Percentiles rank a stretch among this genome's conserved stretches.
phyloP scores from a whole-genome alignment of 331 rosid species.

The Prunus yedoensis region DNA sequence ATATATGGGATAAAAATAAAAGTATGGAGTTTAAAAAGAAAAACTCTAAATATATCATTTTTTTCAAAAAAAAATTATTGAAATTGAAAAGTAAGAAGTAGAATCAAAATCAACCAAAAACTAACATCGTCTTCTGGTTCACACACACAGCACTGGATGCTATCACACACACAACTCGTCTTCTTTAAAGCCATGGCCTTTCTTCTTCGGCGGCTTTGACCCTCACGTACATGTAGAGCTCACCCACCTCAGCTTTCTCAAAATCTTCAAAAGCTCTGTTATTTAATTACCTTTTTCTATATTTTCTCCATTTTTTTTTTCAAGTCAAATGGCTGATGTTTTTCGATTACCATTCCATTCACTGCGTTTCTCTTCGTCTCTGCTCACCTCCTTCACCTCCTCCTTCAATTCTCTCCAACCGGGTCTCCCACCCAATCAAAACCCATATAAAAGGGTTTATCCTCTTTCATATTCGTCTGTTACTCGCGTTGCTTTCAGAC shows the following conservation, averaged over 20 bases:
- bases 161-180: background rate
- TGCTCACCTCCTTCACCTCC: conserved; percentile 46
- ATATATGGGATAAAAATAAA: no score
- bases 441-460: conserved; percentile 33
- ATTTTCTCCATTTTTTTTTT: no score
- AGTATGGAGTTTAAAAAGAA: no score
- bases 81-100: background rate
- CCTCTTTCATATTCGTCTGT: conserved; percentile 40
- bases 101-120: no score
- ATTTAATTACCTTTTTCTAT: background rate
- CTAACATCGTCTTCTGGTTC: conserved; percentile 12
- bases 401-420: conserved; percentile 41
- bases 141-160: conserved; percentile 4
- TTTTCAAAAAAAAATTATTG: no score
- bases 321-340: conserved; percentile 68
- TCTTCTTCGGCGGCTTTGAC: conserved; percentile 6
- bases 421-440: conserved; percentile 25
- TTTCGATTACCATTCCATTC: conserved; percentile 55
- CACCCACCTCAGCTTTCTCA: background rate
- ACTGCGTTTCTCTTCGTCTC: conserved; percentile 45
- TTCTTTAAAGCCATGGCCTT: conserved; percentile 21
- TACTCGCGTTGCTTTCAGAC: conserved; percentile 40
- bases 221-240: conserved; percentile 1
- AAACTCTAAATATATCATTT: no score
- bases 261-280: background rate